These are phyloP conservation scores for Scheffersomyces coipomensis DNA, from an alignment of 805 yeast genomes.

Conservation along the genomic window DNA sequence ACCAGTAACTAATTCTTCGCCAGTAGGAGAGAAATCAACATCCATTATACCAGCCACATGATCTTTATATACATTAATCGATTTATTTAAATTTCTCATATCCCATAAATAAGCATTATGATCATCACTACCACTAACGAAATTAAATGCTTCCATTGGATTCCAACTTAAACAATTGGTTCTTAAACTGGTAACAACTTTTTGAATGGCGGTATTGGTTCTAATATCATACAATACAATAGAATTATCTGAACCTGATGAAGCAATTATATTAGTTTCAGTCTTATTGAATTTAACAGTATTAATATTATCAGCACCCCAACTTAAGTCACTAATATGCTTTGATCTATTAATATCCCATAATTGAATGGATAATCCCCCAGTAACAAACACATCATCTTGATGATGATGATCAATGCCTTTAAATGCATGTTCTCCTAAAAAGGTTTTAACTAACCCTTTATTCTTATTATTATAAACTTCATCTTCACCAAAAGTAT, in stretches of 20 bases:
- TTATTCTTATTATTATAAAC: conserved; percentile 27
- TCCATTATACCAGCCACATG: conserved; percentile 96
- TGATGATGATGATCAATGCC: conserved; percentile 83
- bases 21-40: conserved; percentile 94
- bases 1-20: conserved; percentile 93
- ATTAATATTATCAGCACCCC: conserved; percentile 95
- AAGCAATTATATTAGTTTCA: conserved; percentile 84
- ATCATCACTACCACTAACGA: conserved; percentile 91
- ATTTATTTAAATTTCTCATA: conserved; percentile 85
- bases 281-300: conserved; percentile 85
- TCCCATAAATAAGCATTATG: conserved; percentile 94
- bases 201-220: conserved; percentile 89
- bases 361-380: conserved; percentile 84
- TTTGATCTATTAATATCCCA: conserved; percentile 87
- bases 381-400: conserved; percentile 79
- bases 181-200: conserved; percentile 76
- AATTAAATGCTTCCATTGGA: conserved; percentile 95
- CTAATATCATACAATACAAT: conserved; percentile 87
- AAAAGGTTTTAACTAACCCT: conserved; percentile 74
- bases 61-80: conserved; percentile 85
- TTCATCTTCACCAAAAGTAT: conserved; percentile 27
- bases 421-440: conserved; percentile 81
- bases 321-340: conserved; percentile 73
- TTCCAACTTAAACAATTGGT: conserved; percentile 92
- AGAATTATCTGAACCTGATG: conserved; percentile 83